Evolutionary conservation across 106 monocot species (phyloP).

Genomic region (Apostasia ramifera): DNA sequence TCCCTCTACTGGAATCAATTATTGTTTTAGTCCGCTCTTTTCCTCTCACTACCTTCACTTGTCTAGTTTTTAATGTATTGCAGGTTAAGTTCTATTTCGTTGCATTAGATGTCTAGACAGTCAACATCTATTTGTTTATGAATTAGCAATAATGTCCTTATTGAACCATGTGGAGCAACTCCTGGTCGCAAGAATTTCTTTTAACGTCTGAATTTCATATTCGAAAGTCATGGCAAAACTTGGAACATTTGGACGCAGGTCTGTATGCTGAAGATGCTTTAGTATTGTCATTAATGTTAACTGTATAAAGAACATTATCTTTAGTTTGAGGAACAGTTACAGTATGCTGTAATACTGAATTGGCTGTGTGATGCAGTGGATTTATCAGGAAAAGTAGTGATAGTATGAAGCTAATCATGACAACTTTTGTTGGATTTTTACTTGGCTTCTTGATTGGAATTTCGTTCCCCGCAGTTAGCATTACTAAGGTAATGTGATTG

Average conservation of each 20-base stretch:
- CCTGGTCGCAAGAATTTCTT: constrained; percentile 1
- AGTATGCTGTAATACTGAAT: neutral
- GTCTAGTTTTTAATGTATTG: neutral
- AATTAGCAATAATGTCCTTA: constrained; percentile 10
- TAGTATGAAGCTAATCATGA: constrained; percentile 25
- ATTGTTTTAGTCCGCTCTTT: neutral
- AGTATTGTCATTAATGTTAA: neutral
- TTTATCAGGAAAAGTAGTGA: constrained; percentile 29
- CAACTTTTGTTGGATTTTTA: constrained; percentile 32
- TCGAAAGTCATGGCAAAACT: constrained; percentile 27
- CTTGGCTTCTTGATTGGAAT: constrained; percentile 47
- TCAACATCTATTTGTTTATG: neutral
- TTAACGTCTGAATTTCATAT: neutral
- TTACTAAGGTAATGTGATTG: constrained; percentile 21
- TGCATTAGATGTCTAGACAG: neutral
- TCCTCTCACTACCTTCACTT: neutral
- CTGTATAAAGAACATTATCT: neutral
- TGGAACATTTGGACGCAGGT: constrained; percentile 24
- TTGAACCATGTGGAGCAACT: constrained; percentile 9
- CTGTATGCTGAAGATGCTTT: neutral
- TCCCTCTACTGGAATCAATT: neutral
- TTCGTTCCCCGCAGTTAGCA: constrained; percentile 29
- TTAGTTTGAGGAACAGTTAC: neutral
- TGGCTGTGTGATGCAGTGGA: constrained; percentile 13
- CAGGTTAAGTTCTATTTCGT: neutral